Conservation (phyloP, 768 basidiomycete genomes). For the Hortiboletus flavorubellus region DNA sequence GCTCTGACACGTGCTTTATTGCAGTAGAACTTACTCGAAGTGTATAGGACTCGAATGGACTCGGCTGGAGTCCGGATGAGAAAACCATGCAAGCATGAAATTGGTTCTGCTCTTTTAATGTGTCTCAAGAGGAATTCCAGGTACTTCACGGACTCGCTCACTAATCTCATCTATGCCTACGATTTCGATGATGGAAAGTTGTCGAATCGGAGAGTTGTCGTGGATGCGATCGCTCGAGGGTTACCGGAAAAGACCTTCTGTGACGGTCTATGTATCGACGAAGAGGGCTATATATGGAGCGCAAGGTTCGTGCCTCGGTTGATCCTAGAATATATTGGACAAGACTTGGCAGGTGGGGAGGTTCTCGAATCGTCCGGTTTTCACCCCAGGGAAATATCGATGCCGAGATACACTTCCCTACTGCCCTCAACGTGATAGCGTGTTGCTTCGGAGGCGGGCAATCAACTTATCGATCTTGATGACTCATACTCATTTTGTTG, state of each 20-base stretch:
- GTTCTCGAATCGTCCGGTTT: conserved; percentile 56
- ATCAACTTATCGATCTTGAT: conserved; percentile 2
- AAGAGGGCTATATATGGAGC: conserved; percentile 63
- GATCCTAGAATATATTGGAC: not conserved
- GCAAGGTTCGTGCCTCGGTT: conserved; percentile 40
- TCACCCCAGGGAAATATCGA: conserved; percentile 18
- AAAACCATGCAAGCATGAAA: conserved; percentile 19
- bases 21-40: not conserved
- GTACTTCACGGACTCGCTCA: conserved; percentile 67
- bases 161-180: conserved; percentile 63
- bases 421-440: conserved; percentile 58
- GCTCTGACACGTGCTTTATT: conserved; percentile 8
- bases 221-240: conserved; percentile 39
- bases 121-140: conserved; percentile 31
- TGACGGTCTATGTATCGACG: conserved; percentile 54
- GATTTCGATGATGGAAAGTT: conserved; percentile 27
- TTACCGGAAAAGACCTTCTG: conserved; percentile 47
- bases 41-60: conserved; percentile 19
- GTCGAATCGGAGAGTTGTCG: conserved; percentile 43
- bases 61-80: conserved; percentile 21
- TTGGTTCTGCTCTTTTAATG: conserved; percentile 3
- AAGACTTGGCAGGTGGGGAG: conserved; percentile 52
- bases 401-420: too few relatives aligned
- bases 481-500: not conserved
- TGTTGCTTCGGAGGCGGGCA: conserved; percentile 56